Base-by-base conservation (phyloP, 2,329 filamentous ascomycete genomes). In the Chrysoporthe austroafricana region DNA sequence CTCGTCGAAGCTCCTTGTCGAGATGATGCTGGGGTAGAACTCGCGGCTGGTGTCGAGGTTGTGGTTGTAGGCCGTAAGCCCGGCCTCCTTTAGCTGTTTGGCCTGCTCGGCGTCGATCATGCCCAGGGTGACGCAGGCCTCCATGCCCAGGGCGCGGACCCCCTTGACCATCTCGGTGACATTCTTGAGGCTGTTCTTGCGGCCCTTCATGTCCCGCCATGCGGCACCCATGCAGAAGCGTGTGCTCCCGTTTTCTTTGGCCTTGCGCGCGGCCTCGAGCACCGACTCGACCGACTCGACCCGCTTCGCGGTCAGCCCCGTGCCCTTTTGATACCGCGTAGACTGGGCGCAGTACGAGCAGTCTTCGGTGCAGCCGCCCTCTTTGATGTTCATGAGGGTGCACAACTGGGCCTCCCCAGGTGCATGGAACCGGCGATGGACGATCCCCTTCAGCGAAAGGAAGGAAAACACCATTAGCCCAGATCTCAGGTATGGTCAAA, bases 371-470 rank as follows among this genome's bases (percentile, higher is more conserved):
- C 94, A 97, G 60, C 94, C 94, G 65, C 94, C 94, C 9, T 93
- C 96, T 78, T 97, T 97, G 83, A 97, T 97, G 84, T 96, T 97
- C 92, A 97, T 96, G 68, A 97, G 84, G 0, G 94, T 97, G 82
- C 94, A 97, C 80, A 97, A 91, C 79, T 97, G 94, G 71, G 97
- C 92, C 39, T 92, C 90, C 59, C 89, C 85, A 7, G 94, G 92
- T 75, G 92, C 87, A 80, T 97, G 94, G 82, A 96, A 96, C 73
- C 91, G 90, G 58, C 93, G 90, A 79, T 97, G 94, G 67, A 97
- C 82, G 46, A 85, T 86, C 72, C 88, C 89, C 93, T 96, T 72
- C 50, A 46, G n/a, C 13, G 26, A 62, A 56, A 63, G 16, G 34
- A 13, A 57, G n/a, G 13, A 32, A 39, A 11, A 18, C 9, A 8